Evolutionary conservation across 106 monocot species (phyloP).

Genomic region (Gastrodia elata): DNA sequence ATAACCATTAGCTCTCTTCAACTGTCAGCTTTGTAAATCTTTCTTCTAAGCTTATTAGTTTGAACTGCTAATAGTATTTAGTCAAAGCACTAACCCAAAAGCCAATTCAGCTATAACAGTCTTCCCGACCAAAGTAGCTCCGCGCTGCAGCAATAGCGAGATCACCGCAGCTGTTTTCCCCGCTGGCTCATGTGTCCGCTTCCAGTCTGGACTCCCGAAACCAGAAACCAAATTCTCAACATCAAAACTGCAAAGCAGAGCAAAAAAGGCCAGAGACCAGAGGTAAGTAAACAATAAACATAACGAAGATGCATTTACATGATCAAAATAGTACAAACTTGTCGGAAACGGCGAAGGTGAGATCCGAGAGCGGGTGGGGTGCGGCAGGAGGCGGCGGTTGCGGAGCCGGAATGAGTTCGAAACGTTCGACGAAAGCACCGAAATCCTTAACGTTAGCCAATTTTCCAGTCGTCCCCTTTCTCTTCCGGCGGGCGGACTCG

Average conservation of each 20-base stretch:
- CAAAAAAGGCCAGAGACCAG: not conserved
- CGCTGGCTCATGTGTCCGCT: slow-evolving; percentile 64
- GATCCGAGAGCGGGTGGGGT: slow-evolving; percentile 53
- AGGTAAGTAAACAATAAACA: slow-evolving; percentile 9
- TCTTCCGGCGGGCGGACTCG: slow-evolving; percentile 34
- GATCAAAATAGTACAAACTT: slow-evolving; percentile 28
- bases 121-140: slow-evolving; percentile 72
- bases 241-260: slow-evolving; percentile 52
- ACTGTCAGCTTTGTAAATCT: not conserved
- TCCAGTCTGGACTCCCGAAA: slow-evolving; percentile 90
- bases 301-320: not conserved
- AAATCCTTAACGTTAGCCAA: slow-evolving; percentile 17
- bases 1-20: not conserved
- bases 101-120: slow-evolving; percentile 89
- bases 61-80: not conserved
- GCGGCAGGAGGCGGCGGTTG: slow-evolving; percentile 88
- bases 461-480: slow-evolving; percentile 9
- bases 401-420: slow-evolving; percentile 56
- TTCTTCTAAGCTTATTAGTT: not conserved
- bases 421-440: slow-evolving; percentile 84
- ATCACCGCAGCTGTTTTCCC: slow-evolving; percentile 44
- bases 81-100: slow-evolving; percentile 42
- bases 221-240: slow-evolving; percentile 72
- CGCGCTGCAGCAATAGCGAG: slow-evolving; percentile 50
- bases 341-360: slow-evolving; percentile 85